Base-by-base conservation (phyloP, 441 rosid genomes). In the Erodium moschatum region DNA sequence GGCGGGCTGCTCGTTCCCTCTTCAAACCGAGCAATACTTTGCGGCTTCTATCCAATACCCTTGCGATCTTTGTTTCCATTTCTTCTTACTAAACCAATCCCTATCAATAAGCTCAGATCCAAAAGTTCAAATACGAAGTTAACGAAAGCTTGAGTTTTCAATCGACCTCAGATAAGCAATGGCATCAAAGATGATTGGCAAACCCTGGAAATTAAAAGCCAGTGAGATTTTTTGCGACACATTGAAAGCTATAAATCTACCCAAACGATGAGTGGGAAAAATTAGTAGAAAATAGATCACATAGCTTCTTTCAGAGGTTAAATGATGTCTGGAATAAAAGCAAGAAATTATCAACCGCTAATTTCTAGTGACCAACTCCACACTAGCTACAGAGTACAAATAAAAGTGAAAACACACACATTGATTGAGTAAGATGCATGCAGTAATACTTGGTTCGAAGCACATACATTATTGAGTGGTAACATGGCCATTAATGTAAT, bases 11-110 rank as follows among this genome's bases (percentile, higher is more conserved):
- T 71, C 80, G 83, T 71, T 87, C 88, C 78, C 96, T 86, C 82
- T 87, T 92, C 52, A 74, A 72, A 6, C 84, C 81, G 7, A 72
- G 83, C 78, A 81, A 67, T 67, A 77, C 77, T 75, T 79, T 71
- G 8, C 70, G 75, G 31, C 72, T 73, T 68, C 82, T 92, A 92
- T 71, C 97, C 97, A 81, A 95, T 70, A 71, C 96, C 93, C 81
- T 90, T 77, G 63, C 93, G 91, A 66, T 78, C 73, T 67, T 82
- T 73, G 83, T 20, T 68, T 89, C 92, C 97, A 95, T 95, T 74
- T 83, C 74, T 82, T 82, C 52, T 70, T 71, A 64, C 83, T 79
- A 85, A 77, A 85, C 74, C 84, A 77, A 81, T 85, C 74, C 75
- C 84, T 91, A 80, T 83, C 74, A 82, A 85, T 75, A 81, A 75